Evolutionary conservation across 257 asterid genomes (phyloP).

Genomic region (Scutellaria minor): DNA sequence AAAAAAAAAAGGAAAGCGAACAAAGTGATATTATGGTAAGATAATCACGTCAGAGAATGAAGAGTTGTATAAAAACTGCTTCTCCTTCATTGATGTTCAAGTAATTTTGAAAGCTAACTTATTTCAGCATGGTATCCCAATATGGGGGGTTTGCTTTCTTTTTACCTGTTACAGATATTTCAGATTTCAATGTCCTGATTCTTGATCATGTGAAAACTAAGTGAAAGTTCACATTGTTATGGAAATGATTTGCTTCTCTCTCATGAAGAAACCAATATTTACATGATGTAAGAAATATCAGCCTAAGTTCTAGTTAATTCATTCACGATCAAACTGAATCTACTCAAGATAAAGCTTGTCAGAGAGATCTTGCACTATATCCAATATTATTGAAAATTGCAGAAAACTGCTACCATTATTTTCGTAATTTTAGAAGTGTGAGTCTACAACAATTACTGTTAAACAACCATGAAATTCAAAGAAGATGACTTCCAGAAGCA

Average conservation of each 20-base stretch:
- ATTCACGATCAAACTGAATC: conserved; percentile 7
- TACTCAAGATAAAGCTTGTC: background rate
- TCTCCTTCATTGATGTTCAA: conserved; percentile 13
- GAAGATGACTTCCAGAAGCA: too few relatives aligned
- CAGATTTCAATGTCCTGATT: background rate
- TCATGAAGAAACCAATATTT: background rate
- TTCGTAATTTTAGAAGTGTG: too few relatives aligned
- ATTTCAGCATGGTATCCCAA: background rate
- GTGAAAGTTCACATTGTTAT: conserved; percentile 2
- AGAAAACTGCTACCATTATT: background rate
- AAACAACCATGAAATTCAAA: background rate
- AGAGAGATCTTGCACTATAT: background rate
- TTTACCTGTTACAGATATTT: background rate
- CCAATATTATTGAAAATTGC: background rate
- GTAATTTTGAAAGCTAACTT: background rate
- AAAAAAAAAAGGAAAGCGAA: background rate
- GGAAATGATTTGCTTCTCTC: background rate
- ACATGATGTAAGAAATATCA: background rate
- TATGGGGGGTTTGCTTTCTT: background rate
- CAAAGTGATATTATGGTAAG: background rate
- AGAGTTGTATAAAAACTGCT: conserved; percentile 6
- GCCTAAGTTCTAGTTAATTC: background rate
- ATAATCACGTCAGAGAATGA: conserved; percentile 7
- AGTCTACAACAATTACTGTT: background rate
- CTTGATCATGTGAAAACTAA: background rate